Percentiles rank a stretch among this genome's conserved stretches.
Evolutionary conservation across 495 filamentous ascomycete genomes (phyloP).

Genomic region (Bacidia gigantensis): DNA sequence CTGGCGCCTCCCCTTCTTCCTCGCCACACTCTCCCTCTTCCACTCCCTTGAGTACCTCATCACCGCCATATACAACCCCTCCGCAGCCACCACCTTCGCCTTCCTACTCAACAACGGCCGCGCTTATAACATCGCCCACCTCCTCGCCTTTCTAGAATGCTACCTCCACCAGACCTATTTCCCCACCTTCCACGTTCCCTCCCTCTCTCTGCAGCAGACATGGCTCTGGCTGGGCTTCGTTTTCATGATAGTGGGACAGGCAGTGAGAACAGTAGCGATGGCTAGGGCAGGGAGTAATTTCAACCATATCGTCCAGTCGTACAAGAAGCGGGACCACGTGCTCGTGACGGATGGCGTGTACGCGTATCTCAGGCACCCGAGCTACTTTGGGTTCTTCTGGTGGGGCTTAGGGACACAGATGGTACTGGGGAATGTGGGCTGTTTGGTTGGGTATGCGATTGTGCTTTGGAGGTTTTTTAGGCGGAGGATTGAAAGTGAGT

Average conservation of each 20-base stretch:
- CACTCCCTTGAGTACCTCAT: slow-evolving; percentile 94
- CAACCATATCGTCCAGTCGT: slow-evolving; percentile 70
- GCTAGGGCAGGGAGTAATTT: slow-evolving; percentile 79
- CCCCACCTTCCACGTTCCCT: slow-evolving; percentile 30
- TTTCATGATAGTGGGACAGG: slow-evolving; percentile 59
- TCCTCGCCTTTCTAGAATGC: slow-evolving; percentile 57
- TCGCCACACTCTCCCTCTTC: slow-evolving; percentile 61
- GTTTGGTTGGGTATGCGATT: slow-evolving; percentile 55
- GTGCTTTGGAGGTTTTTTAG: slow-evolving; percentile 80
- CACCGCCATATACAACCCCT: slow-evolving; percentile 72
- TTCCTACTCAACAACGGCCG: slow-evolving; percentile 81
- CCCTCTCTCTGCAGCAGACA: slow-evolving; percentile 14
- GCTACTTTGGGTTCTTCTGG: slow-evolving; percentile 97
- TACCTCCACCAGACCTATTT: slow-evolving; percentile 43
- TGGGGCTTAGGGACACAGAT: slow-evolving; percentile 93
- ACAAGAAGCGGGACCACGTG: slow-evolving; percentile 49
- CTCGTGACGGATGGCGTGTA: slow-evolving; percentile 68
- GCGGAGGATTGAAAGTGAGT: slow-evolving; percentile 51
- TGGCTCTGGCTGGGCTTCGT: slow-evolving; percentile 40
- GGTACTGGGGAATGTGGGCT: slow-evolving; percentile 70
- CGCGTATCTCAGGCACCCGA: slow-evolving; percentile 58
- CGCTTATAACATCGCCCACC: slow-evolving; percentile 73
- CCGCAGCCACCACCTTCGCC: slow-evolving; percentile 50
- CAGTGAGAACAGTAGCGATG: slow-evolving; percentile 67
- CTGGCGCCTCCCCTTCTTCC: slow-evolving; percentile 78